These are phyloP conservation scores for Suhomyces faveliae DNA, from an alignment of 805 yeast species.

Conservation along the genomic window DNA sequence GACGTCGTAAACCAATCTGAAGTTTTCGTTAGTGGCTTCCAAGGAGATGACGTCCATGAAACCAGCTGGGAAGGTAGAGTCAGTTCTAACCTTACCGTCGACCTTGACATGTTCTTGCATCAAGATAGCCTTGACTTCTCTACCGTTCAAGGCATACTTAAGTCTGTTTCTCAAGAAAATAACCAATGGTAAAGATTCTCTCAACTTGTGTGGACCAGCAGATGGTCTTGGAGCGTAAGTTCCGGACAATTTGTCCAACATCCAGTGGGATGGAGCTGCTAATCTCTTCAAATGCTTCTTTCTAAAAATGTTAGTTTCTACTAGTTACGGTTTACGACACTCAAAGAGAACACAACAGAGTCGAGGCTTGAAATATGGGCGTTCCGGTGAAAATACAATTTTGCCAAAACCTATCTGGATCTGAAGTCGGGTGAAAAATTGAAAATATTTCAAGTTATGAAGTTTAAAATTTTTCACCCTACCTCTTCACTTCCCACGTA, in stretches of 20 bases:
- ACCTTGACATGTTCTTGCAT: constrained; percentile 51
- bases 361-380: constrained; percentile 1
- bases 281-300: constrained; percentile 99
- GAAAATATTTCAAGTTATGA: not conserved
- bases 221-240: constrained; percentile 99
- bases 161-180: constrained; percentile 35
- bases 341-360: constrained; percentile 2
- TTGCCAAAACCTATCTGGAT: not conserved
- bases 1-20: constrained; percentile 97
- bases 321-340: not conserved
- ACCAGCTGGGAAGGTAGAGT: constrained; percentile 98
- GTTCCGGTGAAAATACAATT: not conserved
- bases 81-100: constrained; percentile 99
- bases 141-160: constrained; percentile 34
- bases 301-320: constrained; percentile 46
- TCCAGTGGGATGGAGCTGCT: constrained; percentile 99
- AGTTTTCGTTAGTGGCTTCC: constrained; percentile 98
- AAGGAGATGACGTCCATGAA: constrained; percentile 98
- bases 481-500: too few species aligned
- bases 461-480: too few species aligned
- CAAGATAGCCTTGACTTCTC: constrained; percentile 35
- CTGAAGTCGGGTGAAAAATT: not conserved
- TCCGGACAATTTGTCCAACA: constrained; percentile 99
- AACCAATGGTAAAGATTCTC: constrained; percentile 33
- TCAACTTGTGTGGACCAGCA: constrained; percentile 91